These are phyloP conservation scores for Pseudogymnoascus sp. DNA, from an alignment of 2,329 filamentous ascomycete species.

Conservation along the genomic window DNA sequence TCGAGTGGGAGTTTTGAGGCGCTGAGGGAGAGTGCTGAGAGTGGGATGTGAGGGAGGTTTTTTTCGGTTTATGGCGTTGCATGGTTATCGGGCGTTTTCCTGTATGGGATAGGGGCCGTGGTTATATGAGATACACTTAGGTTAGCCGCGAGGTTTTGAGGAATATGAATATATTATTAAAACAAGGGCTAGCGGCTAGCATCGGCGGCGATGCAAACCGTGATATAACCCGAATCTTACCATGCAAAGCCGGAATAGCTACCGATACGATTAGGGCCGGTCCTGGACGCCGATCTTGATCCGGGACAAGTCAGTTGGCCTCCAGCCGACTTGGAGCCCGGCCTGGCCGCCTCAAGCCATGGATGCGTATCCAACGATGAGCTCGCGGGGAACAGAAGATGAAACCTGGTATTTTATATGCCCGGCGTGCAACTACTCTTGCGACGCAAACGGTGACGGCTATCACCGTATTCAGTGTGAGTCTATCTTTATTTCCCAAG, in stretches of 20 bases:
- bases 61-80: not conserved
- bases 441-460: too few species aligned
- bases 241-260: not conserved
- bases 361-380: too few species aligned
- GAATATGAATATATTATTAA: not conserved
- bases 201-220: not conserved
- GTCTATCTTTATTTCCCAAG: too few species aligned
- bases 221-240: not conserved
- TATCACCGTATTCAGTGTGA: too few species aligned
- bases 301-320: not conserved
- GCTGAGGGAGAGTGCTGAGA: slow-evolving; percentile 22
- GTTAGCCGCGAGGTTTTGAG: not conserved
- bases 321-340: not conserved
- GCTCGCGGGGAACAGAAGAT: too few species aligned
- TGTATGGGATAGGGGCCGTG: not conserved
- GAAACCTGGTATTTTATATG: too few species aligned
- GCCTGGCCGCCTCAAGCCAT: not conserved
- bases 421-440: too few species aligned
- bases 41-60: slow-evolving; percentile 19
- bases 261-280: not conserved
- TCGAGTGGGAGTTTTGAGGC: slow-evolving; percentile 20
- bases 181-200: not conserved
- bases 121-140: not conserved
- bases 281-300: not conserved
- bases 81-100: not conserved